Evolutionary conservation across 2,329 filamentous ascomycete genomes (phyloP), one percentile per base, ranked within the genome.

Genomic region (Colletotrichum liaoningense): DNA sequence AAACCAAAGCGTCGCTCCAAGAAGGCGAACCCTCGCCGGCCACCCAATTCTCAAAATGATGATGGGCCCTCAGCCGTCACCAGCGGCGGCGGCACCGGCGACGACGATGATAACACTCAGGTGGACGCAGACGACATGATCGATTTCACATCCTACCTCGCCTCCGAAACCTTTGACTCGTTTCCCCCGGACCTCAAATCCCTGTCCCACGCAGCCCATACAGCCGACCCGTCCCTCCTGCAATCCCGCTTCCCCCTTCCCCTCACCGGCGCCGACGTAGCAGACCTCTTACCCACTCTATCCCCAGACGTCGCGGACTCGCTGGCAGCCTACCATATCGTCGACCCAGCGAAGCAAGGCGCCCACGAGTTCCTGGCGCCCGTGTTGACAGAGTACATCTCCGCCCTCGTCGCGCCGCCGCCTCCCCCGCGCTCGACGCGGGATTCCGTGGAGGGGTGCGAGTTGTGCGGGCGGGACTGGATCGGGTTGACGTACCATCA

Each of bases 401-500:
- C 83, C 0, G 80, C 87, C 1, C 84, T 88, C 9, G 90, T 88
- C 1, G 85, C 90, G 0, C 84, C 92, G 0, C 94, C 94, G 0
- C 92, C 93, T 0, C 85, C 90, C 8, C 92, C 92, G 78, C 83
- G 84, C 1, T 83, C 86, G 0, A 93, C 92, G 1, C 88, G 89
- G 28, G 79, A 83, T 5, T 77, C 84, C 1, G 88, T 85, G 0
- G 80, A 82, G 4, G 87, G 85, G 5, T 97, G 95, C 81, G 95
- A 97, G 84, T 88, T 97, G 28, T 97, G 94, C 80, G 89, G 86
- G 1, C 87, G 94, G 1, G 89, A 91, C 74, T 95, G 93, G 90
- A 90, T 97, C 26, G 90, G 91, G 9, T 82, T 97, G 74, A 94
- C 93, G 1, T 97, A 97, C 80, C 95, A 97, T 79, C 95, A 97